Evolutionary conservation across 441 rosid genomes (phyloP), one percentile per base, ranked within the genome.

Genomic region (Jatropha multifida): DNA sequence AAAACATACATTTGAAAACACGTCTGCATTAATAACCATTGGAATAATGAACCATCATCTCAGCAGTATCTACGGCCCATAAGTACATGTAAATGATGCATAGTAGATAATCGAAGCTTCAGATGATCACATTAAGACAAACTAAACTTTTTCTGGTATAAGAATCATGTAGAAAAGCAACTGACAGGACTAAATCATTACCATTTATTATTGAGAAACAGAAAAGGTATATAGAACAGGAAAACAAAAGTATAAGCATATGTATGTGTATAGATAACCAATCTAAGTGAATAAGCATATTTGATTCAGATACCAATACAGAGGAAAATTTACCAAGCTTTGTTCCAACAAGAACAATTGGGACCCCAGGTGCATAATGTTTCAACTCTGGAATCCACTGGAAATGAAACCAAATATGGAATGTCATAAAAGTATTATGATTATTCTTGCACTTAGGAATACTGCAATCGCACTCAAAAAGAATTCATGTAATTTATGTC

Each of bases 351-450:
- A 93, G 93, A 80, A 93, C 75, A 49, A 91, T 86, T 6, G 97
- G 97, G 84, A 91, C 96, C 59, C 92, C 97, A 55, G 96, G 96
- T 2, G 96, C 96, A 87, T 91, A 91, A 83, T 93, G 96, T 81
- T 83, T 93, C 76, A 91, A 79, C 83, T 90, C 97, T n/a, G 96
- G 97, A 79, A 92, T 90, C 97, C 97, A 92, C 96, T 89, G 90
- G 51, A 76, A 83, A 23, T 20, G 12, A 75, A 69, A 75, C 15
- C 79, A 79, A 69, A 60, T 15, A 75, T 20, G 17, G 59, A 68
- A 62, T 2, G 46, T 48, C 42, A 58, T 67, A 48, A 71, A 10
- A 11, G 23, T 6, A 12, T 2, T 46, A 15, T 15, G 5, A 23
- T 70, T 40, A 17, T 54, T 52, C 48, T 58, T 14, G 32, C 6